A percentile compares a stretch with the other conserved stretches of the same genome.
Conservation (phyloP, 306 rosid genomes). For the Cicer arietinum region DNA sequence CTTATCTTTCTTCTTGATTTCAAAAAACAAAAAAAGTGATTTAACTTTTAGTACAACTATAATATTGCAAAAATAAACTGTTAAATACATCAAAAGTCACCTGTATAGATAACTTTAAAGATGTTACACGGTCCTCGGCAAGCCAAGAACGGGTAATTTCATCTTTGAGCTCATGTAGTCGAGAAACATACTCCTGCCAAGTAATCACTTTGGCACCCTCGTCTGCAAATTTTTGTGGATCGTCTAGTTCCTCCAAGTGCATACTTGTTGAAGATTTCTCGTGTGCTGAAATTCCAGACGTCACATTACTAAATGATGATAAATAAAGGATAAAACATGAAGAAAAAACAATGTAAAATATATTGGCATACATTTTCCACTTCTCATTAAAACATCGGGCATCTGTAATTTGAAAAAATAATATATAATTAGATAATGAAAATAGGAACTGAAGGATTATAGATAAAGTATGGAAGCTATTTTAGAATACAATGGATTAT, state of each 20-base stretch:
- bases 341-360: slow-evolving; percentile 40
- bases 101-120: slow-evolving; percentile 79
- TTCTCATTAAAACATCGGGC: slow-evolving; percentile 71
- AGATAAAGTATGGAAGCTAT: slow-evolving; percentile 28
- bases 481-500: slow-evolving; percentile 25
- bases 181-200: slow-evolving; percentile 84
- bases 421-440: slow-evolving; percentile 42
- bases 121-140: slow-evolving; percentile 78
- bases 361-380: slow-evolving; percentile 74
- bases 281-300: slow-evolving; percentile 57
- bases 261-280: slow-evolving; percentile 75
- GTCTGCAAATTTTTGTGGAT: slow-evolving; percentile 67
- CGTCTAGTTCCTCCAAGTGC: slow-evolving; percentile 84
- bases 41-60: slow-evolving; percentile 21
- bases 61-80: slow-evolving; percentile 26
- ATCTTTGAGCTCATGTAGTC: slow-evolving; percentile 86
- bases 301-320: slow-evolving; percentile 33
- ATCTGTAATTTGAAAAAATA: slow-evolving; percentile 61
- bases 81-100: slow-evolving; percentile 49
- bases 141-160: slow-evolving; percentile 83
- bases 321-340: slow-evolving; percentile 33
- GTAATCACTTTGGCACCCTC: slow-evolving; percentile 74
- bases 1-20: slow-evolving; percentile 20
- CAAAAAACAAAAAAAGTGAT: slow-evolving; percentile 31
- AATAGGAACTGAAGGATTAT: slow-evolving; percentile 35